Base-by-base conservation (phyloP, 371 early-diverging fungal species). In the Rhizopus stolonifer region DNA sequence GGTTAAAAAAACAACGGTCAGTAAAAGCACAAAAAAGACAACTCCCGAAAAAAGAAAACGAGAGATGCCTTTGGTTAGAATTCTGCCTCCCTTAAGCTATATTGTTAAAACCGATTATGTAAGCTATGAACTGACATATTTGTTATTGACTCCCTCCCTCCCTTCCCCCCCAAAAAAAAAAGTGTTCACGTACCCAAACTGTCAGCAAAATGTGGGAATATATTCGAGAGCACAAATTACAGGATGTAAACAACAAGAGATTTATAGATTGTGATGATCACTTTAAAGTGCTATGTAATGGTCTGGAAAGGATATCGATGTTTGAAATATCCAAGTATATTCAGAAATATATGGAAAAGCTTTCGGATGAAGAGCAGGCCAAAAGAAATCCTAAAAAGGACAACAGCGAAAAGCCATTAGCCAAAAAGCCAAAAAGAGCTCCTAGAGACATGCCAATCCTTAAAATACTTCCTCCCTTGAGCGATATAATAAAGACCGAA, bases 181-280 rank as follows among this genome's bases (percentile, higher is more conserved):
- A 73, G 74, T 53, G 71, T n/a, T 56, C 77, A 2, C 52, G 79
- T 31, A 56, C 72, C 21, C 61, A 67, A 49, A 61, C 75, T 19
- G 80, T 79, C 1, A 81, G 77, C 46, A 51, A 59, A 15, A 31
- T 80, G 19, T 80, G 81, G 81, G 69, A 34, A 10, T 75, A 80
- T 51, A 76, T 80, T 19, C 68, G 73, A 49, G 54, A 63, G 34
- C 46, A 74, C 33, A 52, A 67, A 2, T 38, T 80, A 9, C 81
- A 80, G 42, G 65, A 65, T 49, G 73, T 76, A 8, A 33, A 44
- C 2, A 67, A 80, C 52, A 63, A 64, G 19, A 24, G 74, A 21
- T 49, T 34, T 8, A 64, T 80, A 11, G 24, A 63, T 13, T 71
- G 76, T 54, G 80, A 80, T 52, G 67, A 46, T 5, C 45, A 46